These are phyloP conservation scores for Thielaviopsis cerberus DNA, from an alignment of 2,329 filamentous ascomycete genomes.

Conservation along the genomic window DNA sequence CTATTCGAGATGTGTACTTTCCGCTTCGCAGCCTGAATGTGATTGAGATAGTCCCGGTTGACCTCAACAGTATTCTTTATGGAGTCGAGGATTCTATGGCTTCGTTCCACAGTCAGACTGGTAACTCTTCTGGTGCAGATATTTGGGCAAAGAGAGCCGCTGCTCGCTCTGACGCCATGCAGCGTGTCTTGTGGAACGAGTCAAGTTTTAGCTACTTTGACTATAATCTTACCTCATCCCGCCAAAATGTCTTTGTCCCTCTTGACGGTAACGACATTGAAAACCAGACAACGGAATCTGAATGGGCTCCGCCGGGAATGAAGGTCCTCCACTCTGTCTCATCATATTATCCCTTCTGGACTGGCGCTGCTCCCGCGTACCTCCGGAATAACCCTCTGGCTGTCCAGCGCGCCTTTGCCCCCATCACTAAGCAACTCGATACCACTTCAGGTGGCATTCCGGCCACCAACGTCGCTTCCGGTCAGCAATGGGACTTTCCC, in stretches of 20 bases:
- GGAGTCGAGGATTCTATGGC: conserved; percentile 43
- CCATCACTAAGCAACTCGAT: conserved; percentile 34
- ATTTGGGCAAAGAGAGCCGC: conserved; percentile 31
- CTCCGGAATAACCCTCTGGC: conserved; percentile 41
- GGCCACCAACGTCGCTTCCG: conserved; percentile 40
- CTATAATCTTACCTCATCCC: conserved; percentile 42
- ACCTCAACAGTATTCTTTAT: conserved; percentile 51
- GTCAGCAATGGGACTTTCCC: conserved; percentile 52
- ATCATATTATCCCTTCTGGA: conserved; percentile 53
- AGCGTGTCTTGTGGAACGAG: conserved; percentile 44
- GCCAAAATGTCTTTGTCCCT: conserved; percentile 34
- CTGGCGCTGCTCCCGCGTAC: conserved; percentile 38
- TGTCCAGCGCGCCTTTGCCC: conserved; percentile 33
- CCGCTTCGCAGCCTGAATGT: conserved; percentile 46
- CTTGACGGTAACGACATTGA: conserved; percentile 1
- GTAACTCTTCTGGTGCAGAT: conserved; percentile 30
- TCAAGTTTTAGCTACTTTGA: conserved; percentile 48
- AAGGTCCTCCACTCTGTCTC: conserved; percentile 39
- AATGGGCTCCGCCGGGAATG: conserved; percentile 30
- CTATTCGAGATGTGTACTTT: conserved; percentile 41
- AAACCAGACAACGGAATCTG: conserved; percentile 14
- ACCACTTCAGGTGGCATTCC: conserved; percentile 37
- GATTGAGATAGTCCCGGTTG: conserved; percentile 39
- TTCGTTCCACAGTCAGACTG: conserved; percentile 30
- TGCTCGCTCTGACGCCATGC: conserved; percentile 42